Evolutionary conservation across 257 asterid genomes (phyloP), one percentile per base, ranked within the genome.

Genomic region (Solanum tacnaense): DNA sequence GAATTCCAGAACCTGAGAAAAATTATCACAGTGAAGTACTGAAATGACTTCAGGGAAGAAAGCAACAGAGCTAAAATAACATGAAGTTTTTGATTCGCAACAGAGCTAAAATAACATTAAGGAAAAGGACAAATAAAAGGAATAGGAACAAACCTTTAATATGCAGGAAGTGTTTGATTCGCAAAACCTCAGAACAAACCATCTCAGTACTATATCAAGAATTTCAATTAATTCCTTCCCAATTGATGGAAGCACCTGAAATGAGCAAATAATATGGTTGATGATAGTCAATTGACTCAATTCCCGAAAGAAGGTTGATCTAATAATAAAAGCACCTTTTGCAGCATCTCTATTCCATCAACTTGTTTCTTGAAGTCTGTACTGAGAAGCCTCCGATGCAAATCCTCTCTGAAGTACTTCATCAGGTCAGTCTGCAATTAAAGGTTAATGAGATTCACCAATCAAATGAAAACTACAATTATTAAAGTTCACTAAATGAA

Each of bases 301-400:
- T 68, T 38, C 88, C 60, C 25, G 27, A 39, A 85, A 62, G 7
- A 67, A 74, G 29, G 13, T 83, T 70, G 78, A 86, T 8, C 21
- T 85, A 23, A 73, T 25, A 70, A 41, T 36, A 35, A 90, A 89
- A 83, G 78, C 91, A 97, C 99, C 99, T 95, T 97, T 85, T 97
- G 99, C 76, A 97, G 92, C 96, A 97, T 97, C 94, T 97, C 99
- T 88, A 97, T 94, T 90, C 98, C 99, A 91, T 97, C 99, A 92
- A 97, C 98, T 94, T 97, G 99, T 90, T 96, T 97, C 92, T 96
- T 97, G 88, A 97, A 97, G 94, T 97, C 99, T 1, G 94, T 88
- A 91, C 98, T 95, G 65, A 97, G 90, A 85, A 97, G 95, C 93
- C 98, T 94, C 86, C 96, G 92, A 87, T 96, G 95, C 91, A 97